phyloP scores from a whole-genome alignment of 2,329 filamentous ascomycete genomes.

The Xylaria sp. region DNA sequence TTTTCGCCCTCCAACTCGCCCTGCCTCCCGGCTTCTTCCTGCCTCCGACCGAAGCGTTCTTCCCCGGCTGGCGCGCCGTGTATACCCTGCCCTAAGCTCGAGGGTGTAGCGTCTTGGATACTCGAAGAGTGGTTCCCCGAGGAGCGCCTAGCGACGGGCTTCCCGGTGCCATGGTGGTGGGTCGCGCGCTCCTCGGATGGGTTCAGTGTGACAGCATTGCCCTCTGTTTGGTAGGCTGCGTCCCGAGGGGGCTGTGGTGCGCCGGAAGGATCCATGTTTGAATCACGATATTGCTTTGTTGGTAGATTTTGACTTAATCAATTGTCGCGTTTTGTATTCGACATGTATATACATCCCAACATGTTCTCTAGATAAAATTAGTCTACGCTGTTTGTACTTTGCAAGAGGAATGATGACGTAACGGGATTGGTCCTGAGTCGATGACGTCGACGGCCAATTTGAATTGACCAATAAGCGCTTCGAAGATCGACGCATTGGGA shows the following conservation, averaged over 20 bases:
- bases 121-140: slow-evolving; percentile 35
- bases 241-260: slow-evolving; percentile 44
- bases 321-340: background rate
- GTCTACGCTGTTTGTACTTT: background rate
- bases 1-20: slow-evolving; percentile 48
- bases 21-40: slow-evolving; percentile 41
- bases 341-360: background rate
- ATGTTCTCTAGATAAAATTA: background rate
- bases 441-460: slow-evolving; percentile 27
- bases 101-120: slow-evolving; percentile 42
- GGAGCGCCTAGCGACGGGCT: slow-evolving; percentile 39
- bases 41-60: slow-evolving; percentile 40
- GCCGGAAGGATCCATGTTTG: slow-evolving; percentile 45
- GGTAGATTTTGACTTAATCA: background rate
- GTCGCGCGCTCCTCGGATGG: slow-evolving; percentile 42
- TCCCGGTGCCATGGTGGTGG: slow-evolving; percentile 32
- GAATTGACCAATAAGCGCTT: slow-evolving; percentile 21
- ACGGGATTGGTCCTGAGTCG: background rate
- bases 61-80: slow-evolving; percentile 44
- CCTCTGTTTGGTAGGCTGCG: slow-evolving; percentile 45
- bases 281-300: background rate
- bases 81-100: slow-evolving; percentile 45
- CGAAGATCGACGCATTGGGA: slow-evolving; percentile 11
- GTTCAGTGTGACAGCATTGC: slow-evolving; percentile 45
- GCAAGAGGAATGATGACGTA: slow-evolving; percentile 21